Conservation (phyloP, 768 basidiomycete species). For the Pisolithus marmoratus region DNA sequence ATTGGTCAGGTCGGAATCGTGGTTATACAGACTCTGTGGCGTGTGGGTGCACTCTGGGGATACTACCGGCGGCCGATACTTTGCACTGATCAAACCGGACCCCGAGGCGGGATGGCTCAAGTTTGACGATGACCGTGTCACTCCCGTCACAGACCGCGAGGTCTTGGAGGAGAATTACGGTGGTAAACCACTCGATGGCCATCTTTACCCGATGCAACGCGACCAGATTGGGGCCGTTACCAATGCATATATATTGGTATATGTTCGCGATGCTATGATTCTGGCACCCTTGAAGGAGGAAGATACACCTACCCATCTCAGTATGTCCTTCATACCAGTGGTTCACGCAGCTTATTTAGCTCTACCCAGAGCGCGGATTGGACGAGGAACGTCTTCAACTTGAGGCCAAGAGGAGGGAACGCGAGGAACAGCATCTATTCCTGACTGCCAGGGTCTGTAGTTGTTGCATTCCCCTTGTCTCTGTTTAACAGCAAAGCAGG, state of each 20-base stretch:
- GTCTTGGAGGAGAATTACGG: slow-evolving; percentile 99
- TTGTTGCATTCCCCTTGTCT: not conserved
- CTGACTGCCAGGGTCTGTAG: slow-evolving; percentile 80
- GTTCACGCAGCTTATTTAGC: slow-evolving; percentile 2
- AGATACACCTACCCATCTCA: slow-evolving; percentile 92
- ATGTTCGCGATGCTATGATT: slow-evolving; percentile 80
- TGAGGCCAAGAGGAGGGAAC: slow-evolving; percentile 91
- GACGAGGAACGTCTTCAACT: slow-evolving; percentile 90
- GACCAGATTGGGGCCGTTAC: slow-evolving; percentile 93
- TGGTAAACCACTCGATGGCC: slow-evolving; percentile 79
- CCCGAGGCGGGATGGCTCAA: slow-evolving; percentile 94
- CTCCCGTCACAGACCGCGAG: slow-evolving; percentile 96
- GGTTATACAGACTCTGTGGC: slow-evolving; percentile 94
- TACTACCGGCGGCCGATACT: slow-evolving; percentile 97
- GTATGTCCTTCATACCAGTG: slow-evolving; percentile 41
- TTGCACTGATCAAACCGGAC: slow-evolving; percentile 97
- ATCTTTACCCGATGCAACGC: slow-evolving; percentile 71
- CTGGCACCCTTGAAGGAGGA: slow-evolving; percentile 85
- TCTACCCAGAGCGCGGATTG: slow-evolving; percentile 68
- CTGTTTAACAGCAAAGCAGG: slow-evolving; percentile 32
- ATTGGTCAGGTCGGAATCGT: slow-evolving; percentile 71
- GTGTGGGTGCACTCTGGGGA: slow-evolving; percentile 99
- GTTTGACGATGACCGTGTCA: slow-evolving; percentile 98
- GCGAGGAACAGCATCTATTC: slow-evolving; percentile 97
- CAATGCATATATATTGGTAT: slow-evolving; percentile 99